A percentile compares a stretch with the other conserved stretches of the same genome.
These are phyloP conservation scores for Phyllosticta ampelicida DNA, from an alignment of 2,329 filamentous ascomycete genomes.

Conservation along the genomic window DNA sequence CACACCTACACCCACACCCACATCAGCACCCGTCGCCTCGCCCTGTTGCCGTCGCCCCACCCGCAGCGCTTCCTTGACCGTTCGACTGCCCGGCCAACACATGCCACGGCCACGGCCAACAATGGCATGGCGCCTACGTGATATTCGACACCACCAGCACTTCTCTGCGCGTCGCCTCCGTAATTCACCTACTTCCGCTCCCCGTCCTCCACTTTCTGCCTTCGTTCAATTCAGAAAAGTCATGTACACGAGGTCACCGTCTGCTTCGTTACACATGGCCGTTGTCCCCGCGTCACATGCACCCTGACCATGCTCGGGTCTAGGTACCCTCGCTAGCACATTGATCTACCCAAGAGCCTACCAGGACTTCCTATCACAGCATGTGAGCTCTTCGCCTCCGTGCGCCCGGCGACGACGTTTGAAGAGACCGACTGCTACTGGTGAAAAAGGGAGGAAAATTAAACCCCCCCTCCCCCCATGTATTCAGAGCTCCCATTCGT, in stretches of 20 bases:
- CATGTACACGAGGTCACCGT: not conserved
- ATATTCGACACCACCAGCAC: not conserved
- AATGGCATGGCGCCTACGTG: not conserved
- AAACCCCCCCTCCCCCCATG: too few relatives aligned
- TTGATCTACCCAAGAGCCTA: constrained; percentile 1
- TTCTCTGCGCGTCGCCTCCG: not conserved
- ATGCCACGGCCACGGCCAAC: not conserved
- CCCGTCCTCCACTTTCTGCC: too few relatives aligned
- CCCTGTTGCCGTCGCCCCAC: not conserved
- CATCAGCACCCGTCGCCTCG: not conserved
- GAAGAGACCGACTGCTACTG: not conserved
- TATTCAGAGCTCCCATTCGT: not conserved
- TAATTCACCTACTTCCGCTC: not conserved
- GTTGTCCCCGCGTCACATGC: not conserved
- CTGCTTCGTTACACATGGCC: too few relatives aligned
- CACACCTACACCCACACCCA: too few relatives aligned
- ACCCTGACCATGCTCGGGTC: not conserved
- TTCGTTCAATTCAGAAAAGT: not conserved
- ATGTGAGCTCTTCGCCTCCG: not conserved
- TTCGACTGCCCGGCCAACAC: not conserved
- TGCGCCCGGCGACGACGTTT: not conserved
- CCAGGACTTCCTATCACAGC: not conserved
- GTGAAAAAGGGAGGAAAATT: too few relatives aligned
- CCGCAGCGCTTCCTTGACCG: not conserved
- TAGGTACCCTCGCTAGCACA: not conserved